Evolutionary conservation across 495 filamentous ascomycete genomes (phyloP), one percentile per base, ranked within the genome.

Genomic region (Lasiosphaeris hirsuta): DNA sequence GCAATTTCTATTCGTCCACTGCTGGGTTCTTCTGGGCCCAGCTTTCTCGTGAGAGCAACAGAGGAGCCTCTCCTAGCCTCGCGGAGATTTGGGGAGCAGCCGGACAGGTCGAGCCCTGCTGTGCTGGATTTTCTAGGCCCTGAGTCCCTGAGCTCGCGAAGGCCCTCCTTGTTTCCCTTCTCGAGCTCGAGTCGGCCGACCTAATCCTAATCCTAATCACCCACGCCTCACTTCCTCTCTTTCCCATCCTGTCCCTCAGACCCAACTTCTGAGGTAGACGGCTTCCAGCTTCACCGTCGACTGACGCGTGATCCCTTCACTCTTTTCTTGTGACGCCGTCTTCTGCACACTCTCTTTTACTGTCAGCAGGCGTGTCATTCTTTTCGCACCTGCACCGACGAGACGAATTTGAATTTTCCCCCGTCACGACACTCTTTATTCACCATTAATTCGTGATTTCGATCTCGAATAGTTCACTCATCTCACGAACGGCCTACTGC

Each of bases 321-420:
- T 71, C 64, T 58, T 73, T 72, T 67, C n/a, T 30, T 30, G 23
- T 30, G 23, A 30, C 61, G 58, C 63, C 59, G 59, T 51, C 50
- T 45, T 45, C 46, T 65, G 59, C 60, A 65, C 49, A 58, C 50
- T 59, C 59, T 56, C 64, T 54, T 64, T 64, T 70, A 73, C 72
- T 75, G 73, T 72, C 70, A 74, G 72, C 71, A 64, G 75, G 76
- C 74, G 68, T 69, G 70, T 68, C 76, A 67, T 72, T 79, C 77
- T 54, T 79, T 80, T 51, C 40, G 18, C 38, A 39, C 35, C 53
- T 30, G 36, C 35, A 43, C 34, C 54, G 53, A 61, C 61, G 18
- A 54, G 54, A 63, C 64, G 23, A 39, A 34, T 42, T 51, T 54
- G 18, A 13, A 30, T 38, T 47, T 47, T 38, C 40, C 47, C 48